Evolutionary conservation across 2,329 filamentous ascomycete genomes (phyloP).

Genomic region (Sclerotinia trifoliorum): DNA sequence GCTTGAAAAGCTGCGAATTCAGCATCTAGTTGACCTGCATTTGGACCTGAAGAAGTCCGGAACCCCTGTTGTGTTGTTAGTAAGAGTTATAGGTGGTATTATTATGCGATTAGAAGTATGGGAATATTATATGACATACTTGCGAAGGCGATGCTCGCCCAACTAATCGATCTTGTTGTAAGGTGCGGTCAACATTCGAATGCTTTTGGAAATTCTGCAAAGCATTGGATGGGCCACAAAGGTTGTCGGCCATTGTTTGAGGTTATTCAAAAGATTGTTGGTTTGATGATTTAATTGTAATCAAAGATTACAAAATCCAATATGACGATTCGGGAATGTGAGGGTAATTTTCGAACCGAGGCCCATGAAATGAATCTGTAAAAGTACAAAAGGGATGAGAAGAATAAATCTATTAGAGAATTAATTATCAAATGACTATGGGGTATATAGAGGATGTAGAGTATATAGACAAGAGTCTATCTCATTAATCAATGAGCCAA

Average conservation of each 20-base stretch:
- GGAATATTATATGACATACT: constrained; percentile 42
- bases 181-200: constrained; percentile 60
- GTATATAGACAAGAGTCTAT: background rate
- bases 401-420: background rate
- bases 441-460: background rate
- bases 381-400: background rate
- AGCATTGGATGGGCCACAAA: constrained; percentile 71
- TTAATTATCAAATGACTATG: background rate
- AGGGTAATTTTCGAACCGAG: background rate
- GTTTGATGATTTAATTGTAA: background rate
- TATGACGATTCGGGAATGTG: constrained; percentile 11
- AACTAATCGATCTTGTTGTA: constrained; percentile 67
- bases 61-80: constrained; percentile 52
- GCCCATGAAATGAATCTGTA: constrained; percentile 3
- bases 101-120: background rate
- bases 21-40: constrained; percentile 56
- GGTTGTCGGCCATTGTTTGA: constrained; percentile 59
- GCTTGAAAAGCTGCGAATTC: constrained; percentile 71
- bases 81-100: constrained; percentile 9
- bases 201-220: constrained; percentile 72
- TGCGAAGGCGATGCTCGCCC: constrained; percentile 54
- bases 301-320: background rate
- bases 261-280: background rate
- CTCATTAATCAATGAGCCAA: background rate
- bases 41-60: constrained; percentile 53